phyloP scores from a whole-genome alignment of 495 filamentous ascomycete species.

The Aspergillus saccharolyticus region DNA sequence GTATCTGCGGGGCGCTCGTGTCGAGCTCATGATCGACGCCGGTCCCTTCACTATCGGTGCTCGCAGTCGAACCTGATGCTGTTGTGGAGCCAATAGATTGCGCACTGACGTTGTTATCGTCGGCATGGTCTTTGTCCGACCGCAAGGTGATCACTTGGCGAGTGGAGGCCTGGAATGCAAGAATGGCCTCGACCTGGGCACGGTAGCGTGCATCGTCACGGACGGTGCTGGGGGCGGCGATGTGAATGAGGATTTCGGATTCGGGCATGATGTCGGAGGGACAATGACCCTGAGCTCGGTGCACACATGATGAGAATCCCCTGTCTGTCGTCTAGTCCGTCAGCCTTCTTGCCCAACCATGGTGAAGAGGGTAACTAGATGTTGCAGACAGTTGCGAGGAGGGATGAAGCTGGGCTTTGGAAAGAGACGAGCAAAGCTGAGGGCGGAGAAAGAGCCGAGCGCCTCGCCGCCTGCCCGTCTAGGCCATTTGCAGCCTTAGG shows the following conservation, averaged over 20 bases:
- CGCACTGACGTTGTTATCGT: not conserved
- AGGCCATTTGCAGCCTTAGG: conserved; percentile 8
- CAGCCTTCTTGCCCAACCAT: not conserved
- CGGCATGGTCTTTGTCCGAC: not conserved
- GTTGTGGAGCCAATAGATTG: not conserved
- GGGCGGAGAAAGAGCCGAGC: not conserved
- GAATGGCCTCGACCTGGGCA: conserved; percentile 54
- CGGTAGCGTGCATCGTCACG: conserved; percentile 61
- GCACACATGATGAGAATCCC: conserved; percentile 2
- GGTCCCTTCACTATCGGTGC: not conserved
- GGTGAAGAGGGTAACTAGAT: too few species aligned
- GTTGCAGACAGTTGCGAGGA: too few species aligned
- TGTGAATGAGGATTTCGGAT: conserved; percentile 64
- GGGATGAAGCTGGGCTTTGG: not conserved
- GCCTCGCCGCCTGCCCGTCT: conserved; percentile 5
- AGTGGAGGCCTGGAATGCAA: conserved; percentile 49
- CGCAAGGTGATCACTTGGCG: conserved; percentile 19
- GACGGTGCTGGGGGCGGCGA: conserved; percentile 56
- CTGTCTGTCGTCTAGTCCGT: conserved; percentile 1
- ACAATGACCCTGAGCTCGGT: not conserved
- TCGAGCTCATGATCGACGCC: not conserved
- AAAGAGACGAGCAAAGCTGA: not conserved
- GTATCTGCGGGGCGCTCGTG: not conserved
- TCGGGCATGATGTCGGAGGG: conserved; percentile 12
- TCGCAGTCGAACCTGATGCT: not conserved